Base-by-base conservation (phyloP, 495 filamentous ascomycete species). In the Chaetomium cochliodes region DNA sequence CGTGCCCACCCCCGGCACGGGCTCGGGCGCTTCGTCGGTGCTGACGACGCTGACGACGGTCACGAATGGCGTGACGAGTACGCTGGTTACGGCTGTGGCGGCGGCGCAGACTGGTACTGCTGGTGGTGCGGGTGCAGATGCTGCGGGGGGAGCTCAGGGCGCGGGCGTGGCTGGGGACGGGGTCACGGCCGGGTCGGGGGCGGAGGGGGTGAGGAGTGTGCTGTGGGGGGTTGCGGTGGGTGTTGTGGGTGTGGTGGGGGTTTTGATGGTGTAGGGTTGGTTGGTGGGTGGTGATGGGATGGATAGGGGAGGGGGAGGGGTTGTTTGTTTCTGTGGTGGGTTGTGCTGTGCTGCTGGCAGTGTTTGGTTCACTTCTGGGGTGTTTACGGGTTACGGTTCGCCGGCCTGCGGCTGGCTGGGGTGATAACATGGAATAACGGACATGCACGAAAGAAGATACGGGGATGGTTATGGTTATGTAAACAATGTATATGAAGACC, bases 1-100 rank as follows among this genome's bases (percentile, higher is more conserved):
- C 42, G 42, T 33, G 11, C 33, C 54, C 13, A 16, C 54, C 33
- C n/a, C n/a, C 22, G 33, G n/a, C 12, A 6, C 5, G 1, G 15
- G 37, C 9, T 22, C 18, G 3, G 18, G 2, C 16, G 28, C 30
- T 1, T 37, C 25, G 47, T 20, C 33, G 47, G 0, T 18, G n/a
- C 53, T 65, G 46, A 58, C 54, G 15, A 64, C 62, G 12, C 42
- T 64, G 28, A 64, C 62, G 28, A 64, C 53, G 23, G 53, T 64
- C 42, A 52, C 15, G 5, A 23, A 58, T 22, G 62, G 62, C 4
- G 62, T 64, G 0, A 64, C 62, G n/a, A 15, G 42, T 4, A 64
- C 62, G 15, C 9, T 64, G 46, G 22, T 58, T 2, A 64, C 62
- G 5, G 30, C 53, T 0, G 28, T 52, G 4, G 62, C 62, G 37